Conservation (phyloP, 2,329 filamentous ascomycete species). For the Cladophialophora chaetospira region DNA sequence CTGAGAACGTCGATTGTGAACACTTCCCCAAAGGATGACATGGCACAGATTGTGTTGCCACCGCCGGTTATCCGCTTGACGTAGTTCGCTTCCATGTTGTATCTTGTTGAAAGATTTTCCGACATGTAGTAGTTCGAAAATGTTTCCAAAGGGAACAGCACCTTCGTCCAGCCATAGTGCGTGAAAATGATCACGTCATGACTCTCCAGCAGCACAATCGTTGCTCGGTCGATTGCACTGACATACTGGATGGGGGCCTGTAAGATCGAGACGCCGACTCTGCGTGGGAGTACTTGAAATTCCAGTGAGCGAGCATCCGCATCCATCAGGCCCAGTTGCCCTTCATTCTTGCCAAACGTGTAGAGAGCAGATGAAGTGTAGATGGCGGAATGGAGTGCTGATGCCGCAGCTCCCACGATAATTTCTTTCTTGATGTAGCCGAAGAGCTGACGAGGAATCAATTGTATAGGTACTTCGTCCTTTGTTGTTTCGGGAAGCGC, state of each 20-base stretch:
- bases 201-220: slow-evolving; percentile 80
- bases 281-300: slow-evolving; percentile 77
- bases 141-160: slow-evolving; percentile 77
- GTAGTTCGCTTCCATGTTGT: slow-evolving; percentile 65
- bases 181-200: slow-evolving; percentile 92
- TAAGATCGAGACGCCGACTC: slow-evolving; percentile 83
- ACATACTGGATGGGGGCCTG: slow-evolving; percentile 72
- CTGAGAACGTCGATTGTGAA: slow-evolving; percentile 80
- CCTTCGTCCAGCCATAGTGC: slow-evolving; percentile 91
- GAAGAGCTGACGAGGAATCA: slow-evolving; percentile 83
- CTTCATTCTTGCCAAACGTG: slow-evolving; percentile 93
- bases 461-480: slow-evolving; percentile 82
- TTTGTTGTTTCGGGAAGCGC: slow-evolving; percentile 61
- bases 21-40: slow-evolving; percentile 81
- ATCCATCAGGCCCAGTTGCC: slow-evolving; percentile 90
- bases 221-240: slow-evolving; percentile 87
- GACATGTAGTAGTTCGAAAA: slow-evolving; percentile 68
- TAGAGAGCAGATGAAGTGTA: slow-evolving; percentile 80
- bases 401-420: slow-evolving; percentile 82
- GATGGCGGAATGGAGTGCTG: slow-evolving; percentile 86
- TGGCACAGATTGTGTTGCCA: slow-evolving; percentile 86
- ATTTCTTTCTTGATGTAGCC: slow-evolving; percentile 84
- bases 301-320: slow-evolving; percentile 91
- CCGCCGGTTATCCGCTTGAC: slow-evolving; percentile 79
- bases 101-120: slow-evolving; percentile 65